phyloP scores from a whole-genome alignment of 2,329 filamentous ascomycete species.

The Curvularia verruculosa region DNA sequence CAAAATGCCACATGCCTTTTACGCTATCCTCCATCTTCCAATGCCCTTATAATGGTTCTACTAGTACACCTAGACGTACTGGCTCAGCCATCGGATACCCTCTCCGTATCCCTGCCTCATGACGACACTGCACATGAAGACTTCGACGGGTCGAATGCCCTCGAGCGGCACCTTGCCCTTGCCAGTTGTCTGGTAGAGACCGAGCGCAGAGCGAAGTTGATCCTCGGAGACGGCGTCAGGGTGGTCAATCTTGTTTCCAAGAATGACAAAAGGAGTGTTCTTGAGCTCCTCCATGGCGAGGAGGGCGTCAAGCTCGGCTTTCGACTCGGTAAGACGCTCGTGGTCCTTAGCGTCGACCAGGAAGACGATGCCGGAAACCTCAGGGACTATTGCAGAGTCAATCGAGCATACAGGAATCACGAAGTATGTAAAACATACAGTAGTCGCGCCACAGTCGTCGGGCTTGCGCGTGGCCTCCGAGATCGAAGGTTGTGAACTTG shows the following conservation, averaged over 20 bases:
- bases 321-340: slow-evolving; percentile 91
- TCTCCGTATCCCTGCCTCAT: slow-evolving; percentile 78
- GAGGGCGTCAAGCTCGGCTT: slow-evolving; percentile 92
- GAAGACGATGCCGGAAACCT: slow-evolving; percentile 81
- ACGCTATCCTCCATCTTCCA: background rate
- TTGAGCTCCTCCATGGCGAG: slow-evolving; percentile 95
- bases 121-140: slow-evolving; percentile 97
- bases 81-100: slow-evolving; percentile 52
- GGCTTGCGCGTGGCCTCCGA: slow-evolving; percentile 49
- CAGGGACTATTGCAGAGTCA: slow-evolving; percentile 38
- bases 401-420: background rate
- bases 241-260: slow-evolving; percentile 99
- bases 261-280: slow-evolving; percentile 93
- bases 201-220: slow-evolving; percentile 88
- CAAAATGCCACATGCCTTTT: slow-evolving; percentile 4
- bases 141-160: slow-evolving; percentile 70
- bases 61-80: slow-evolving; percentile 44
- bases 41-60: background rate
- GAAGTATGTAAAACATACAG: slow-evolving; percentile 26
- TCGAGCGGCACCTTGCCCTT: slow-evolving; percentile 49
- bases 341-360: slow-evolving; percentile 97
- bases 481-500: slow-evolving; percentile 92
- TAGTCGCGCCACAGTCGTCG: slow-evolving; percentile 51
- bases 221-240: slow-evolving; percentile 95
- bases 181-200: slow-evolving; percentile 74